Percentiles rank a stretch among this genome's conserved stretches.
Evolutionary conservation across 441 rosid species (phyloP).

Genomic region (Populus hybrid): DNA sequence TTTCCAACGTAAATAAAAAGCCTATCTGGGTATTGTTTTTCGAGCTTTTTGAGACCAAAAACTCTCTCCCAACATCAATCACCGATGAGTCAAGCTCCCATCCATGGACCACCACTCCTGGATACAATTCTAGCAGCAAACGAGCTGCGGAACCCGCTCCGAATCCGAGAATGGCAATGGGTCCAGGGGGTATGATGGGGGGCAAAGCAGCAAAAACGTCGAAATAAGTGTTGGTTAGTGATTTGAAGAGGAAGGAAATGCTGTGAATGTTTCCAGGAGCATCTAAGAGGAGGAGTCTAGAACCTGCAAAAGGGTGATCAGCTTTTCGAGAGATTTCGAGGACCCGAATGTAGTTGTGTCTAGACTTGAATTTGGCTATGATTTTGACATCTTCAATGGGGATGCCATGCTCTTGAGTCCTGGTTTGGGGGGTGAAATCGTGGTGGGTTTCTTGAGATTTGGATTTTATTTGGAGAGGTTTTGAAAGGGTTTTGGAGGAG

Average conservation of each 20-base stretch:
- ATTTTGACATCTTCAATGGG: constrained; percentile 63
- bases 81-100: constrained; percentile 92
- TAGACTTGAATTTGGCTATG: constrained; percentile 74
- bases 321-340: constrained; percentile 63
- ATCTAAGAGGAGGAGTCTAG: constrained; percentile 87
- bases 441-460: constrained; percentile 20
- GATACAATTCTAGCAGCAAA: constrained; percentile 70
- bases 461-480: constrained; percentile 1
- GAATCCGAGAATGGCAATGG: constrained; percentile 75
- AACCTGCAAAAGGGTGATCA: constrained; percentile 81
- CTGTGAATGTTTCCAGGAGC: constrained; percentile 90
- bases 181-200: constrained; percentile 67
- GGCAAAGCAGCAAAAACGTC: constrained; percentile 83
- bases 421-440: constrained; percentile 10
- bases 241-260: constrained; percentile 63
- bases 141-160: constrained; percentile 85
- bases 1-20: constrained; percentile 62
- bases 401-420: constrained; percentile 54
- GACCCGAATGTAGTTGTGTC: constrained; percentile 79
- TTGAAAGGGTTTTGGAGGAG: constrained; percentile 1
- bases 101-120: constrained; percentile 55
- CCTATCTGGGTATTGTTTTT: constrained; percentile 52
- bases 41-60: constrained; percentile 66
- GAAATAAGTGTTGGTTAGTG: constrained; percentile 66
- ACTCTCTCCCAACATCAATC: constrained; percentile 67